Conservation (phyloP, 2,329 filamentous ascomycete species). For the Exutisphaerella laricina region DNA sequence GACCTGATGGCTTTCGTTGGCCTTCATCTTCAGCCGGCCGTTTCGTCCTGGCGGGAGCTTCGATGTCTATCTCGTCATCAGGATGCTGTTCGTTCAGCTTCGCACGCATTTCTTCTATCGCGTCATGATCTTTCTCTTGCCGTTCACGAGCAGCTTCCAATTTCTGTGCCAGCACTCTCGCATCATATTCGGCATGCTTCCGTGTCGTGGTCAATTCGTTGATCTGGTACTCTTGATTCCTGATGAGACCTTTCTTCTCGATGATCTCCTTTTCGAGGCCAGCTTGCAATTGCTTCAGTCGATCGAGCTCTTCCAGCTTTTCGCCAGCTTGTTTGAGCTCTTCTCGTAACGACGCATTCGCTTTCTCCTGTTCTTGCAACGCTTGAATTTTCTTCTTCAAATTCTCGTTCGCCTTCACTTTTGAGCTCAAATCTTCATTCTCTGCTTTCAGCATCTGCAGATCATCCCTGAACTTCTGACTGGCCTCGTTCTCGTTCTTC, state of each 20-base stretch:
- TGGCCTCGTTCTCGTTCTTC: constrained; percentile 40
- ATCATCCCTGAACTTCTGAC: constrained; percentile 47
- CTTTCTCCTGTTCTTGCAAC: constrained; percentile 44
- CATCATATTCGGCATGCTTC: constrained; percentile 45
- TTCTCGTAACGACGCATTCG: constrained; percentile 39
- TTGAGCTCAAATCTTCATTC: constrained; percentile 46
- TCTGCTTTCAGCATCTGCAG: constrained; percentile 46
- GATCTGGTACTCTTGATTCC: constrained; percentile 48
- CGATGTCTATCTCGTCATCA: constrained; percentile 27
- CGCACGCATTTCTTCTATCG: constrained; percentile 43
- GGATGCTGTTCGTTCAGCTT: constrained; percentile 40
- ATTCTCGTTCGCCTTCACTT: constrained; percentile 48
- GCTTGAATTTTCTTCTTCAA: constrained; percentile 50
- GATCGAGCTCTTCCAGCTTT: constrained; percentile 41
- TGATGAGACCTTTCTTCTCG: constrained; percentile 46
- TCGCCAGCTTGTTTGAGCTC: constrained; percentile 43
- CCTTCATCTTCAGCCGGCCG: constrained; percentile 9
- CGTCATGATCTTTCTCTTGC: constrained; percentile 45
- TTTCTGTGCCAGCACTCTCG: constrained; percentile 43
- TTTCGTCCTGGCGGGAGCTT: constrained; percentile 14
- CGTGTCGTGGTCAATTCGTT: constrained; percentile 47
- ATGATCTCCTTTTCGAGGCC: constrained; percentile 47
- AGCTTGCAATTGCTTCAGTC: constrained; percentile 40
- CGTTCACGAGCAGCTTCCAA: constrained; percentile 44
- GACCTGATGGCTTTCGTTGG: constrained; percentile 6